These are phyloP conservation scores for Serpula lacrymans DNA, from an alignment of 768 basidiomycete genomes.

Conservation along the genomic window DNA sequence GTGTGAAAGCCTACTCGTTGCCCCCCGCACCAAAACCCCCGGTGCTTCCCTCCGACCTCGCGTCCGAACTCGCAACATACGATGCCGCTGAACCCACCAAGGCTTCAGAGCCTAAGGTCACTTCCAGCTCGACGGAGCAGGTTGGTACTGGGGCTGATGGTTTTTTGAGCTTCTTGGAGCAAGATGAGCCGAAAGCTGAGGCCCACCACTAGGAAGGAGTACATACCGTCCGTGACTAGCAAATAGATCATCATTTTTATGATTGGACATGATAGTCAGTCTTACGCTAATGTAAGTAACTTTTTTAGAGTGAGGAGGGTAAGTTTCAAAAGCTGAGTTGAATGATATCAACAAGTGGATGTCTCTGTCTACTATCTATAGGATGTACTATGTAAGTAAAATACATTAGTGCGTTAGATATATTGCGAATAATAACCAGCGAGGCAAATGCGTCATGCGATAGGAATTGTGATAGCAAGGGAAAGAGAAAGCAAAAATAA, in stretches of 20 bases:
- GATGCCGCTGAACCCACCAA: conserved; percentile 73
- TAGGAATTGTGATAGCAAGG: not conserved
- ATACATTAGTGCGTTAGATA: no score
- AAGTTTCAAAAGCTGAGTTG: no score
- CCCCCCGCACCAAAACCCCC: conserved; percentile 77
- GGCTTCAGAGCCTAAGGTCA: conserved; percentile 33
- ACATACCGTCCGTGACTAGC: no score
- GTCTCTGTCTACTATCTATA: no score
- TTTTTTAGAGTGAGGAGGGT: no score
- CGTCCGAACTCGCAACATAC: conserved; percentile 84
- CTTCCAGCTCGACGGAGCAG: conserved; percentile 16
- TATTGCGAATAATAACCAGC: no score
- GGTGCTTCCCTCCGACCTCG: conserved; percentile 75
- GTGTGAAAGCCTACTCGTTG: conserved; percentile 76
- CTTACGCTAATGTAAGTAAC: no score
- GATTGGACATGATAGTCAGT: no score
- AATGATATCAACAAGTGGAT: no score
- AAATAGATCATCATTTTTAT: no score
- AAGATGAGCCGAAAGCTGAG: conserved; percentile 68
- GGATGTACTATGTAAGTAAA: no score
- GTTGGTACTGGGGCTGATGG: conserved; percentile 56
- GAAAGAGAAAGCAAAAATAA: not conserved
- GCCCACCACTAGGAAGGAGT: conserved; percentile 54
- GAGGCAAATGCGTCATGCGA: not conserved
- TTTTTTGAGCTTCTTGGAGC: conserved; percentile 79